These are phyloP conservation scores for Prunus salicina DNA, from an alignment of 306 rosid species.

Conservation along the genomic window DNA sequence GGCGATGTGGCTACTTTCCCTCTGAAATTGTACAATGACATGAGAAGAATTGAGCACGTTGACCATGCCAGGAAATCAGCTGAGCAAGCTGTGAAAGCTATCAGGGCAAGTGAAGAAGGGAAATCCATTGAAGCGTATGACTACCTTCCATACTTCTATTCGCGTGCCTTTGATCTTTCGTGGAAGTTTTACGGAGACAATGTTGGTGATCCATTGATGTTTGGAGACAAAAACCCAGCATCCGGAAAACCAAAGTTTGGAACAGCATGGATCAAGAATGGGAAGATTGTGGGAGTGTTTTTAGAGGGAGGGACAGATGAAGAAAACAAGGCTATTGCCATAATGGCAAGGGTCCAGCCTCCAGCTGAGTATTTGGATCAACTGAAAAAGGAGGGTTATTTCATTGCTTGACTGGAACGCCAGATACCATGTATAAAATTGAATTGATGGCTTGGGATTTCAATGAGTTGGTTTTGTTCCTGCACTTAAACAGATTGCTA, in stretches of 20 bases:
- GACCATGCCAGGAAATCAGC: conserved; percentile 51
- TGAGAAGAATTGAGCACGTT: conserved; percentile 48
- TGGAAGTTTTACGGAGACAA: conserved; percentile 47
- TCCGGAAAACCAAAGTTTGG: conserved; percentile 38
- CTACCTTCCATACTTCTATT: conserved; percentile 39
- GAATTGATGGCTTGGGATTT: neutral
- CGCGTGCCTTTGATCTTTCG: conserved; percentile 36
- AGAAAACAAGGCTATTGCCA: conserved; percentile 37
- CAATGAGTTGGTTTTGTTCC: neutral
- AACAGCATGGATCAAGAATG: conserved; percentile 36
- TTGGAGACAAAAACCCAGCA: conserved; percentile 21
- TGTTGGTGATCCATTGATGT: conserved; percentile 36
- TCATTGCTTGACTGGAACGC: conserved; percentile 20
- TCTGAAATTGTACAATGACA: conserved; percentile 25
- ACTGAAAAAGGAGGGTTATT: conserved; percentile 27
- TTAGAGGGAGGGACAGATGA: conserved; percentile 46
- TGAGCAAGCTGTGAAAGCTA: conserved; percentile 37
- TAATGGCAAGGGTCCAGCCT: conserved; percentile 36
- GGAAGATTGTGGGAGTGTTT: conserved; percentile 40
- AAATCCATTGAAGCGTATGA: conserved; percentile 26
- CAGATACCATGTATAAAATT: neutral
- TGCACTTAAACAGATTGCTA: neutral
- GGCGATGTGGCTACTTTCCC: conserved; percentile 44
- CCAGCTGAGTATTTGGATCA: conserved; percentile 7
- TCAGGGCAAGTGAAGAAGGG: conserved; percentile 27